Conservation (phyloP, 2,329 filamentous ascomycete species). For the Metarhizium anisopliae region DNA sequence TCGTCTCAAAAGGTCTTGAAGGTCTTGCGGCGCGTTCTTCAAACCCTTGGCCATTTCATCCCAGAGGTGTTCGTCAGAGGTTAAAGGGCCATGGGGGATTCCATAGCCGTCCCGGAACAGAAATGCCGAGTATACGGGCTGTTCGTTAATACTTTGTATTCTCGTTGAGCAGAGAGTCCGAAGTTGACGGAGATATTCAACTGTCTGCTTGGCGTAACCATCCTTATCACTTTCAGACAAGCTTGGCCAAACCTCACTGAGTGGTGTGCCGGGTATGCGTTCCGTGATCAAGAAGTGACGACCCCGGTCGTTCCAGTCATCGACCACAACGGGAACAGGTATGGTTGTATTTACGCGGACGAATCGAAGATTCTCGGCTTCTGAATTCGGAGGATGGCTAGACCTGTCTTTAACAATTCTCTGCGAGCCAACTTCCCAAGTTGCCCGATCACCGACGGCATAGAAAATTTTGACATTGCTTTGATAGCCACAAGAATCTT, state of each 20-base stretch:
- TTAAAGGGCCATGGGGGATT: slow-evolving; percentile 5
- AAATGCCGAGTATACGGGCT: slow-evolving; percentile 4
- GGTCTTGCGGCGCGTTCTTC: slow-evolving; percentile 1
- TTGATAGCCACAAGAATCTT: slow-evolving; percentile 6
- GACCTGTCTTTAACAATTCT: slow-evolving; percentile 19
- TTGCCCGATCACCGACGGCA: slow-evolving; percentile 14
- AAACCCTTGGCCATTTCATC: slow-evolving; percentile 3
- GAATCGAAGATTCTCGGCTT: slow-evolving; percentile 7
- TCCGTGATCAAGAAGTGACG: slow-evolving; percentile 9
- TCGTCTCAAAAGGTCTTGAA: neutral
- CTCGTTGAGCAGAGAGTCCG: slow-evolving; percentile 4
- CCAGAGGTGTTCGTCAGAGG: slow-evolving; percentile 7
- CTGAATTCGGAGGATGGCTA: slow-evolving; percentile 3
- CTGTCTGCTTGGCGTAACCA: slow-evolving; percentile 16
- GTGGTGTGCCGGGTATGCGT: slow-evolving; percentile 8
- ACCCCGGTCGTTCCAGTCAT: slow-evolving; percentile 9
- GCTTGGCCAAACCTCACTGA: slow-evolving; percentile 7
- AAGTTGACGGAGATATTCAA: slow-evolving; percentile 8
- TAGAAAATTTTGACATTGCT: slow-evolving; percentile 16
- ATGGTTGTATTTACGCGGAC: slow-evolving; percentile 8
- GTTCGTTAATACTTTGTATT: slow-evolving; percentile 4
- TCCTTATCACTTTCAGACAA: slow-evolving; percentile 16
- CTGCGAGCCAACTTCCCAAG: slow-evolving; percentile 21
- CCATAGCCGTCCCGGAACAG: neutral
- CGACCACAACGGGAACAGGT: slow-evolving; percentile 6